Percentiles rank a stretch among this genome's conserved stretches.
Conservation (phyloP, 305 asterid genomes). For the Fraxinus paxiana region DNA sequence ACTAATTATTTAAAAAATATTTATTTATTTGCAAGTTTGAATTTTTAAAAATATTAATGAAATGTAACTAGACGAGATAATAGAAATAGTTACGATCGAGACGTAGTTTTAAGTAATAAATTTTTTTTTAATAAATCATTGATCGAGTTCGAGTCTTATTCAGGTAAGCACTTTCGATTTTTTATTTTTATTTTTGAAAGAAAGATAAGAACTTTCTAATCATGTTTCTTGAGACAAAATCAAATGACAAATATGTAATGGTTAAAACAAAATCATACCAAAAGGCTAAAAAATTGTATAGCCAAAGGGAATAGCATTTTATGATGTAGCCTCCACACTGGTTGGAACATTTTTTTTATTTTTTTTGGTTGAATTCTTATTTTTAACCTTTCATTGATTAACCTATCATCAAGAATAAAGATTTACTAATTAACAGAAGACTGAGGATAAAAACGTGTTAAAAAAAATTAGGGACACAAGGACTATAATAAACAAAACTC, state of each 20-base stretch:
- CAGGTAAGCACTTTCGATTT: not conserved
- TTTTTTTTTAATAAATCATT: too few relatives aligned
- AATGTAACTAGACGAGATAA: not conserved
- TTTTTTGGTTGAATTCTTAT: too few relatives aligned
- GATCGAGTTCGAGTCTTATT: not conserved
- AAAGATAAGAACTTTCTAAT: not conserved
- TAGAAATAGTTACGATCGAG: not conserved
- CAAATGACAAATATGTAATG: not conserved
- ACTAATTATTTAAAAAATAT: not conserved
- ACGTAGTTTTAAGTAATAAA: not conserved
- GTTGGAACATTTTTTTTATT: not conserved
- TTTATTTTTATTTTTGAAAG: not conserved
- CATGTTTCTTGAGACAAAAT: not conserved
- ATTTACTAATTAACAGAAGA: too few relatives aligned
- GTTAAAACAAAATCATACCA: not conserved
- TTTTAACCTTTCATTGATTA: not conserved
- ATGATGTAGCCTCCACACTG: not conserved
- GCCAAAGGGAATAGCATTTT: not conserved
- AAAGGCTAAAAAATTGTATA: not conserved
- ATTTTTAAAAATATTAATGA: not conserved
- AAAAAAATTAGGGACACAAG: too few relatives aligned
- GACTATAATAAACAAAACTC: too few relatives aligned
- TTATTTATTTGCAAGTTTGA: not conserved
- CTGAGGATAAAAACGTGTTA: not conserved
- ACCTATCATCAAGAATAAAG: not conserved